Evolutionary conservation across 2,329 filamentous ascomycete species (phyloP).

Genomic region (Xylariaceae sp.): DNA sequence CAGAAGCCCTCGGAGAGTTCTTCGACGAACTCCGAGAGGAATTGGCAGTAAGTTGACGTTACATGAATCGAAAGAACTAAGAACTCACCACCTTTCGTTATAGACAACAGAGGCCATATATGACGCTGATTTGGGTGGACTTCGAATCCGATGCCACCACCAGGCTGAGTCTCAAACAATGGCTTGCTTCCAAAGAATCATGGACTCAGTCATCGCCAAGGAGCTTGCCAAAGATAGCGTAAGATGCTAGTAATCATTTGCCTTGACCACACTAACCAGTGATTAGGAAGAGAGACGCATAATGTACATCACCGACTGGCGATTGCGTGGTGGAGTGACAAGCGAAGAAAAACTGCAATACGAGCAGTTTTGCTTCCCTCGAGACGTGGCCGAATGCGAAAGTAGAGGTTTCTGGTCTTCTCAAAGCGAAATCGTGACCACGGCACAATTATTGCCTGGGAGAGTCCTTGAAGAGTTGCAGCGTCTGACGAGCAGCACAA

Average conservation of each 20-base stretch:
- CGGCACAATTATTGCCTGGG: too few relatives aligned
- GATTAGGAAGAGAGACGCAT: conserved; percentile 4
- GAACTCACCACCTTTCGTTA: too few relatives aligned
- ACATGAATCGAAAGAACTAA: neutral
- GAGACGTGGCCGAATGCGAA: conserved; percentile 8
- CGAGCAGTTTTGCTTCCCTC: conserved; percentile 10
- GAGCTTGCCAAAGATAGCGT: too few relatives aligned
- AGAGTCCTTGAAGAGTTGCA: conserved; percentile 4
- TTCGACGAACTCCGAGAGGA: conserved; percentile 9
- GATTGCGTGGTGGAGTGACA: neutral
- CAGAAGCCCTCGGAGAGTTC: conserved; percentile 14
- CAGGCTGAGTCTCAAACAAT: conserved; percentile 7
- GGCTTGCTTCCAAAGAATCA: neutral
- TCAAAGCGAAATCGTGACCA: neutral
- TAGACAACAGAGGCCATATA: too few relatives aligned
- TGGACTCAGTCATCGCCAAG: conserved; percentile 2
- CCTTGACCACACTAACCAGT: neutral
- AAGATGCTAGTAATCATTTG: too few relatives aligned
- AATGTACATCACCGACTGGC: conserved; percentile 6
- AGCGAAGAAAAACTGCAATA: neutral
- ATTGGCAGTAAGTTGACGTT: conserved; percentile 7
- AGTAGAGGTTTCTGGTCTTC: conserved; percentile 12
- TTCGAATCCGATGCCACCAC: conserved; percentile 10
- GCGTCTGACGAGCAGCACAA: conserved; percentile 9
- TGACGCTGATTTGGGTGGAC: conserved; percentile 3